phyloP scores from a whole-genome alignment of 805 yeast species.

The Deakozyma indianensis region DNA sequence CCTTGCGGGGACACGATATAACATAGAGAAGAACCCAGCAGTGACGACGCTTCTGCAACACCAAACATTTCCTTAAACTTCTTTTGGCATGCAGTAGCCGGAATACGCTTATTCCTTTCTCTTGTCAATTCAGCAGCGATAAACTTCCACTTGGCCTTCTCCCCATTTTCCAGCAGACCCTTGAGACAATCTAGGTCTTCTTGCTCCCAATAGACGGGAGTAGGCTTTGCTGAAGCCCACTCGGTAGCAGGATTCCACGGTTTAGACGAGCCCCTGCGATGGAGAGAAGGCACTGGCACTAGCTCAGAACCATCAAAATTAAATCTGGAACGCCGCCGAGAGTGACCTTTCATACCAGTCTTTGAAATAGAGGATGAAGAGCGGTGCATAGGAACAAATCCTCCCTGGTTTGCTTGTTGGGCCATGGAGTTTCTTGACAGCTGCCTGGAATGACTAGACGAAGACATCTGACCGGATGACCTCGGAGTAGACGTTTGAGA shows the following conservation, averaged over 20 bases:
- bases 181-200: slow-evolving; percentile 34
- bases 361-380: not conserved
- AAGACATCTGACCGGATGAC: not conserved
- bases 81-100: slow-evolving; percentile 39
- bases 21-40: slow-evolving; percentile 37
- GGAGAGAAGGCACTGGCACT: not conserved
- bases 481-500: not conserved
- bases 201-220: slow-evolving; percentile 3
- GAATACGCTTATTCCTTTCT: slow-evolving; percentile 25
- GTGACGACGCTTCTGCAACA: slow-evolving; percentile 33
- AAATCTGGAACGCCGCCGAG: not conserved
- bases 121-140: slow-evolving; percentile 27
- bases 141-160: slow-evolving; percentile 45
- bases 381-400: not conserved
- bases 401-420: not conserved
- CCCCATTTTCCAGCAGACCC: slow-evolving; percentile 36
- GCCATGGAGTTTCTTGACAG: not conserved
- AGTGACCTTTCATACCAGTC: not conserved
- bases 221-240: not conserved
- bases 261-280: not conserved
- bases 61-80: slow-evolving; percentile 43
- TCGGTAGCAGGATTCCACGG: not conserved
- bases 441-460: not conserved
- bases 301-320: not conserved
- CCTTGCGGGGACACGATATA: slow-evolving; percentile 33